Evolutionary conservation across 1,284 basidiomycete species (phyloP).

Genomic region (Fomitopsis betulina): DNA sequence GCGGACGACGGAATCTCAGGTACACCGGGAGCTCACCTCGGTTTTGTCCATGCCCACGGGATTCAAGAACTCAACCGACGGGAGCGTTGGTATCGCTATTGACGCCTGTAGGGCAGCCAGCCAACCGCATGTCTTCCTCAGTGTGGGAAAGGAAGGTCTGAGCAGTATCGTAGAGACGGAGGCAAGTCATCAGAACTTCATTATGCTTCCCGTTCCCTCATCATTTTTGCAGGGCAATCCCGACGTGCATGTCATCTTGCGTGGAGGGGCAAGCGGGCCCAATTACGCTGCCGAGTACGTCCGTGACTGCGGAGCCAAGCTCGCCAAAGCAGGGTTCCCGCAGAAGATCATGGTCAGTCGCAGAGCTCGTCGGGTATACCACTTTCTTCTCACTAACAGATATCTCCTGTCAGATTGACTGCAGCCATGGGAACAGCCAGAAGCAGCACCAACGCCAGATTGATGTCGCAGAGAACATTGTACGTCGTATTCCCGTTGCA

Average conservation of each 20-base stretch:
- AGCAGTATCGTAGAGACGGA: slow-evolving; percentile 90
- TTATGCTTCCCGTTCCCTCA: background rate
- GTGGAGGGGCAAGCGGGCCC: slow-evolving; percentile 83
- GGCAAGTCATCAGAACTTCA: slow-evolving; percentile 34
- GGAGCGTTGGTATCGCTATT: slow-evolving; percentile 78
- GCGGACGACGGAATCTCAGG: slow-evolving; percentile 94
- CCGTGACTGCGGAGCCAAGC: slow-evolving; percentile 69
- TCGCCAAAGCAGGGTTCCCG: slow-evolving; percentile 76
- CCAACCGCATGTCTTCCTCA: slow-evolving; percentile 87
- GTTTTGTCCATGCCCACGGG: slow-evolving; percentile 89
- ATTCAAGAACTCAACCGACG: slow-evolving; percentile 76
- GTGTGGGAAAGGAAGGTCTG: slow-evolving; percentile 89
- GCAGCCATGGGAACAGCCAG: slow-evolving; percentile 91
- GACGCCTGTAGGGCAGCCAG: slow-evolving; percentile 90
- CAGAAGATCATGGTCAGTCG: slow-evolving; percentile 77
- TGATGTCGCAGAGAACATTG: slow-evolving; percentile 83
- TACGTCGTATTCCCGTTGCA: slow-evolving; percentile 32
- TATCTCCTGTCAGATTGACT: slow-evolving; percentile 68
- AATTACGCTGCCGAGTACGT: slow-evolving; percentile 83
- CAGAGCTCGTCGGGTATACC: background rate
- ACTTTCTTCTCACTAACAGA: background rate
- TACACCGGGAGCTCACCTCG: slow-evolving; percentile 85
- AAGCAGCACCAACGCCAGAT: slow-evolving; percentile 85
- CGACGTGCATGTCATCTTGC: slow-evolving; percentile 88
- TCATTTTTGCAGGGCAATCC: slow-evolving; percentile 63